Base-by-base conservation (phyloP, 495 filamentous ascomycete genomes). In the Aeminium ludgeri region DNA sequence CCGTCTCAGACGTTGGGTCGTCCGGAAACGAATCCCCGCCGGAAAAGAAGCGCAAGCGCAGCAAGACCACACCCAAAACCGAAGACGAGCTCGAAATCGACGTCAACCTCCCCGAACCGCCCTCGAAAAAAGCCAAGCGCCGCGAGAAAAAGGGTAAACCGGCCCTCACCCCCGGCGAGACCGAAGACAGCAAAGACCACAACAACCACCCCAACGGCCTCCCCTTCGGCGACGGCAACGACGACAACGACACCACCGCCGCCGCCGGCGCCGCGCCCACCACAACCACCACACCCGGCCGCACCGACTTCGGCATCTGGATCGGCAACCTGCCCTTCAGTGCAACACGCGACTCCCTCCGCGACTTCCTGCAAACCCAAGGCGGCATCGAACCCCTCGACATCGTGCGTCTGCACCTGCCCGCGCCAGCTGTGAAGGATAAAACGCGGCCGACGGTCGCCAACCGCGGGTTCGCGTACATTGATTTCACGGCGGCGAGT, bases 401-500 rank as follows among this genome's bases (percentile, higher is more conserved):
- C 34, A 86, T 96, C 43, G 89, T 85, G 1, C 69, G 91, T 28
- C 67, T 95, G 20, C 77, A 96, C 51, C 64, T 96, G 55, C 89
- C 89, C 0, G 18, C 56, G 10, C 62, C 44, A 48, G 55, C 30
- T 17, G 23, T 42, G n/a, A 39, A 36, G 20, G 27, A 38, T 32
- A 36, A 23, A 12, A 47, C 38, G 30, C 41, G 49, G 1, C 25
- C 44, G 15, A 43, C 45, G 15, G 41, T 62, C 25, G 59, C 66
- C 30, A 86, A 96, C 61, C 82, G 75, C 54, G 91, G 89, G 6
- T 99, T 93, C 55, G 91, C 91, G 40, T 96, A 96, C 51, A 76
- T 99, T 39, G 91, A 99, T 54, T 91, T 99, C 53, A 65, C 73
- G 10, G 76, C 58, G n/a, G 53, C 69, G 20, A 68, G 72, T 15